Conservation (phyloP, 2,329 filamentous ascomycete species). For the Aspergillus pseudonomiae region DNA sequence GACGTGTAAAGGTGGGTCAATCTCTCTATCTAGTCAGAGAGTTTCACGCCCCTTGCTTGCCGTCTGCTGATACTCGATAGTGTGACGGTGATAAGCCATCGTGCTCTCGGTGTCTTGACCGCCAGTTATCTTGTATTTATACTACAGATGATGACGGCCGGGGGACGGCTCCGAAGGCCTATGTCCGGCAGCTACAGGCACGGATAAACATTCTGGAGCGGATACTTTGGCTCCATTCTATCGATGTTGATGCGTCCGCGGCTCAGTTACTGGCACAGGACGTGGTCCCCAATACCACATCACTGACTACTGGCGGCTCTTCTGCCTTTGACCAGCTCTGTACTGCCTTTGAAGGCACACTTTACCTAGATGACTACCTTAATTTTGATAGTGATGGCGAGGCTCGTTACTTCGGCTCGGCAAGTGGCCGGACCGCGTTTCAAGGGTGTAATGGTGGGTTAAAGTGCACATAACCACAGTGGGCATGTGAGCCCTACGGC, state of each 20-base stretch:
- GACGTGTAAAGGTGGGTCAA: slow-evolving; percentile 37
- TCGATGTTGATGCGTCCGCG: slow-evolving; percentile 24
- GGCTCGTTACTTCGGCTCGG: slow-evolving; percentile 40
- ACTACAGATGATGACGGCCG: slow-evolving; percentile 37
- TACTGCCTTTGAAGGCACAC: slow-evolving; percentile 32
- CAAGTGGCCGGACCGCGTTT: slow-evolving; percentile 41
- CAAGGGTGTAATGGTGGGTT: slow-evolving; percentile 13
- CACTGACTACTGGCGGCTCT: slow-evolving; percentile 3
- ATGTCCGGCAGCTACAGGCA: slow-evolving; percentile 37
- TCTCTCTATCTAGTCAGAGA: background rate
- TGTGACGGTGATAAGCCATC: slow-evolving; percentile 38
- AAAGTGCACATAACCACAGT: no score
- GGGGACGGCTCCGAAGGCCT: slow-evolving; percentile 38
- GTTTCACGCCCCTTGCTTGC: background rate
- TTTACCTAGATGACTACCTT: slow-evolving; percentile 38
- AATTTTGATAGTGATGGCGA: slow-evolving; percentile 42
- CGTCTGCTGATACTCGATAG: slow-evolving; percentile 16
- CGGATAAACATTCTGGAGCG: slow-evolving; percentile 38
- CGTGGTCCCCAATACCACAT: slow-evolving; percentile 16
- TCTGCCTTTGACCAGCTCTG: slow-evolving; percentile 24
- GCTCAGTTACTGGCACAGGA: slow-evolving; percentile 11
- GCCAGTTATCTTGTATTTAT: slow-evolving; percentile 35
- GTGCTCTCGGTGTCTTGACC: slow-evolving; percentile 36
- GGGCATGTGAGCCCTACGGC: no score
- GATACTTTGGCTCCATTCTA: slow-evolving; percentile 31